Base-by-base conservation (phyloP, 257 asterid genomes). In the Solanum sitiens region DNA sequence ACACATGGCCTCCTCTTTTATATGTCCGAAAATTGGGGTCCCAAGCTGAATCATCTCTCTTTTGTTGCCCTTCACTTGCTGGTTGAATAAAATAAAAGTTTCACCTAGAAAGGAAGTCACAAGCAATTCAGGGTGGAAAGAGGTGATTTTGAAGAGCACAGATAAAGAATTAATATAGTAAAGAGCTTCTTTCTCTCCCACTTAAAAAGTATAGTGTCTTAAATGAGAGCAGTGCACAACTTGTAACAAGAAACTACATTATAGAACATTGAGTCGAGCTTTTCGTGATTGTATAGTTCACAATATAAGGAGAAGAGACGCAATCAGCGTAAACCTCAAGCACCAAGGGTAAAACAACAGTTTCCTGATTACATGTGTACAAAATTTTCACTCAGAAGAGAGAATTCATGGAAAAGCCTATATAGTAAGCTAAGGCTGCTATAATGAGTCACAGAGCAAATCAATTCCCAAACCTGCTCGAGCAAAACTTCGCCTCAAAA, bases 11-110 rank as follows among this genome's bases (percentile, higher is more conserved):
- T 93, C 98, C 53, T 94, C 95, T 89, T 93, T 91, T 73, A 95
- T 88, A 72, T 92, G 93, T 86, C 97, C 95, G 25, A 97, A 97
- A 87, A 97, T 94, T 85, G 99, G 98, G 88, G 94, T 93, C 25
- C 99, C 99, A 59, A 96, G 94, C 92, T 96, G 99, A 87, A 96
- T 93, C 94, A 96, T 74, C 95, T 97, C 99, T 91, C 99, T 94
- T 93, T 95, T 97, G 93, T 92, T 97, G 56, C 99, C 98, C 87
- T 93, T 97, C 67, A 93, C 83, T 89, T 95, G 98, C 92, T 96
- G 98, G 89, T 97, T 96, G 93, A 93, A 97, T 72, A 96, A 87
- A 88, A 96, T 91, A 93, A 95, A 97, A 40, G 98, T 97, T 88
- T 97, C 98, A 84, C 98, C 99, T 97, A 95, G 86, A 89, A 89